Percentiles rank a stretch among this genome's conserved stretches.
Evolutionary conservation across 2,329 filamentous ascomycete genomes (phyloP).

Genomic region (Penicillium sp.): DNA sequence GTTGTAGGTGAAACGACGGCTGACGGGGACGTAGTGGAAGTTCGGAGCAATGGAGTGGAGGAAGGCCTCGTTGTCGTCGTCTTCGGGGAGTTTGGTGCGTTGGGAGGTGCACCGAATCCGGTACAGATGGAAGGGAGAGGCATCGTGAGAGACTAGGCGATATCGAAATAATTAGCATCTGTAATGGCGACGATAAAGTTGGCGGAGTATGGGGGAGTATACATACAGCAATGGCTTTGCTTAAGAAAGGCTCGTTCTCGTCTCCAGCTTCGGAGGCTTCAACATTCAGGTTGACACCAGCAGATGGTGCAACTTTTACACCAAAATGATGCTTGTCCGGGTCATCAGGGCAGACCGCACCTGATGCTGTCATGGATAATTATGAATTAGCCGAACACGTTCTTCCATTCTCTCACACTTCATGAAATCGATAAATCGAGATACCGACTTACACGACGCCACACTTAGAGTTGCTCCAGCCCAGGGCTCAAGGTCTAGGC

Average conservation of each 20-base stretch:
- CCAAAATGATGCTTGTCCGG: background rate
- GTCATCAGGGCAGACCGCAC: background rate
- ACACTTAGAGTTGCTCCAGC: background rate
- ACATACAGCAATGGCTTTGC: constrained; percentile 4
- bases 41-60: background rate
- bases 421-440: background rate
- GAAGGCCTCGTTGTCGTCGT: background rate
- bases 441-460: background rate
- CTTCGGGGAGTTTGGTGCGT: background rate
- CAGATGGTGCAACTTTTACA: background rate
- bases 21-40: background rate
- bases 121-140: background rate
- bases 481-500: background rate
- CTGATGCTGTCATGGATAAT: background rate
- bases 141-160: background rate
- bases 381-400: background rate
- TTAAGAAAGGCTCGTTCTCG: background rate
- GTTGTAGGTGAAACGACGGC: background rate
- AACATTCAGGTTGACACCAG: background rate
- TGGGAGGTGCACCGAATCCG: background rate
- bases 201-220: background rate
- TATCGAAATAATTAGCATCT: background rate
- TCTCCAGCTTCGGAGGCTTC: background rate
- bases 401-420: too few relatives aligned
- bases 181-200: background rate